Evolutionary conservation across 2,329 filamentous ascomycete genomes (phyloP).

Genomic region (Talaromyces islandicus): DNA sequence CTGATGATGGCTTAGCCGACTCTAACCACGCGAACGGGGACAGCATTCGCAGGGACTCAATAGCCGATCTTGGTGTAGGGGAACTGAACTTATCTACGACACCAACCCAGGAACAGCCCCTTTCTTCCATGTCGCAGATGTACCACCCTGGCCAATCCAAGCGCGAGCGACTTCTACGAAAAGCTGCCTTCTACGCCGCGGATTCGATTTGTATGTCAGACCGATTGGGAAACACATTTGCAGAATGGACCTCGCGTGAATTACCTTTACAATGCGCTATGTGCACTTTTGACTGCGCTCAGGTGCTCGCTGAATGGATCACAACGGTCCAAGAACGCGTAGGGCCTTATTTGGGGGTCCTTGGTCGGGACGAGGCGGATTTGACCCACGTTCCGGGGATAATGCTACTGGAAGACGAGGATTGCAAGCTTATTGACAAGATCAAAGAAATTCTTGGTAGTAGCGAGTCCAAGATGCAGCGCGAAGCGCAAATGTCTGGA

Average conservation of each 20-base stretch:
- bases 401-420: slow-evolving; percentile 87
- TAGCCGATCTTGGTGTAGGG: slow-evolving; percentile 29
- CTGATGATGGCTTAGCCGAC: slow-evolving; percentile 42
- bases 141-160: slow-evolving; percentile 48
- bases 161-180: slow-evolving; percentile 80
- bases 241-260: slow-evolving; percentile 76
- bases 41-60: slow-evolving; percentile 26
- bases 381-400: slow-evolving; percentile 74
- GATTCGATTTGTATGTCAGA: slow-evolving; percentile 87
- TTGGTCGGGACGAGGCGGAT: slow-evolving; percentile 78
- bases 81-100: slow-evolving; percentile 33
- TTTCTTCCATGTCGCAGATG: slow-evolving; percentile 23
- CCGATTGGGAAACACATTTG: slow-evolving; percentile 77
- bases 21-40: slow-evolving; percentile 15
- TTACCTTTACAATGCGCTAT: slow-evolving; percentile 85
- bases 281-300: slow-evolving; percentile 89
- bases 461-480: slow-evolving; percentile 73
- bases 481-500: slow-evolving; percentile 50
- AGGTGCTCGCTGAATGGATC: slow-evolving; percentile 91
- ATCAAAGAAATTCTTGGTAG: slow-evolving; percentile 71
- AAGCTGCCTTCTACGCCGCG: slow-evolving; percentile 91
- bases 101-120: slow-evolving; percentile 27
- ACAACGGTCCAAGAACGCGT: slow-evolving; percentile 89
- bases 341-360: slow-evolving; percentile 78
- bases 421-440: slow-evolving; percentile 77